Evolutionary conservation across 169 alveolate species (phyloP), one percentile per base, ranked within the genome.

Genomic region (Eimeria maxima): DNA sequence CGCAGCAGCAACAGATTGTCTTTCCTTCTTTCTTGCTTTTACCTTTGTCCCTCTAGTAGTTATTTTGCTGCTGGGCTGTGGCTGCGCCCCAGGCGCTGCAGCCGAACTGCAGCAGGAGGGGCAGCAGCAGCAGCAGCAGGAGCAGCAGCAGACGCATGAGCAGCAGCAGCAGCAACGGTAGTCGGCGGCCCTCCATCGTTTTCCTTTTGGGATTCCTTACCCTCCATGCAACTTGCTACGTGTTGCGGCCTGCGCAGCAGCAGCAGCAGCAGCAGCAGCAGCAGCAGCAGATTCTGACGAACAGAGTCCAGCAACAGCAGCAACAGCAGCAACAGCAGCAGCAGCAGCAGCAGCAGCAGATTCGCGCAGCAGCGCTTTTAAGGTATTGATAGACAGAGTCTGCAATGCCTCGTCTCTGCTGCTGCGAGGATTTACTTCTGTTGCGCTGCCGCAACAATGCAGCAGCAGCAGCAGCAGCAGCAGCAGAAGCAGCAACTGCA

Each of bases 271-370:
- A 53, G 60, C 60, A 53, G 16, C 60, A 53, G 60, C 60, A 53
- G 60, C 60, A 53, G 20, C 20, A 53, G 60, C 20, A 14, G 60
- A 7, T 11, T 53, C 60, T 14, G 20, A 1, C 60, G 16, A 7
- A 53, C 60, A 14, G 60, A 7, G 60, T 7, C 60, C 16, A 7
- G 10, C 60, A 53, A 53, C 60, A 11, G 60, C 60, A 11, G 60
- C 60, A 53, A 14, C 20, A 81, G 90, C 90, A 81, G 71, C 42
- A 50, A 57, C 90, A 81, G 90, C 73, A 81, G 90, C 73, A 45
- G 73, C 67, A 81, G 90, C 90, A 50, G 90, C 90, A 81, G 71
- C 90, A 81, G 90, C 90, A 81, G 90, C 90, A 45, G 47, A 18
- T 14, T 42, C 90, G 24, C 71, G 63, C 53, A 53, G 90, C 90